A percentile compares a stretch with the other conserved stretches of the same genome.
Evolutionary conservation across 169 alveolate genomes (phyloP).

Genomic region (Babesia gibsoni): DNA sequence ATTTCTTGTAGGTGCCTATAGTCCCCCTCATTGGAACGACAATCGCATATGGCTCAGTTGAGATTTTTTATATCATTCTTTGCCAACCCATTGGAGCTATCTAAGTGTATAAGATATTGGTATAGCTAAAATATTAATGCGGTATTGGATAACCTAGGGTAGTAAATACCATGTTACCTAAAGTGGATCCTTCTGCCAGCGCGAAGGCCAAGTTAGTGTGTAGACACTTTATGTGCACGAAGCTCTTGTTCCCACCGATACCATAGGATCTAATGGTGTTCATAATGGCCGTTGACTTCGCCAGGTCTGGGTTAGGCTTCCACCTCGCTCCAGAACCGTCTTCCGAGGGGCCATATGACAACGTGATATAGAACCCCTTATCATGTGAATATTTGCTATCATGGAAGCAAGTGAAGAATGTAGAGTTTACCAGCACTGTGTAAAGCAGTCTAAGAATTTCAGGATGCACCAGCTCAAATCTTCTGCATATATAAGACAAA

Average conservation of each 20-base stretch:
- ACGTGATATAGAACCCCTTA: background rate
- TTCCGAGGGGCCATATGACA: background rate
- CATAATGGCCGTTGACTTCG: slow-evolving; percentile 59
- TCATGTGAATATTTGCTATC: background rate
- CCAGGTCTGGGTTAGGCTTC: background rate
- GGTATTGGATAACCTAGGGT: no score
- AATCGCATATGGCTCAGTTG: no score
- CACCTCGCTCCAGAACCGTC: background rate
- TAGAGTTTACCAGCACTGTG: slow-evolving; percentile 38
- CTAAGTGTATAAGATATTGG: no score
- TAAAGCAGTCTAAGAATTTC: slow-evolving; percentile 13
- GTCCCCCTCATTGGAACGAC: no score
- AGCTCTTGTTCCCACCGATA: slow-evolving; percentile 71
- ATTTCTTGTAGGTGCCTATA: no score
- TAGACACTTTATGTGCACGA: slow-evolving; percentile 71
- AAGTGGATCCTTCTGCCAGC: slow-evolving; percentile 37
- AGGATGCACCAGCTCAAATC: slow-evolving; percentile 58
- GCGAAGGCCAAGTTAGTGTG: slow-evolving; percentile 70
- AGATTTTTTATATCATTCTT: no score
- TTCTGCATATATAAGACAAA: slow-evolving; percentile 26
- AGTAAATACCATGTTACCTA: slow-evolving; percentile 30
- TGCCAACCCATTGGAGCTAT: no score
- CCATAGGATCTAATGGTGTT: slow-evolving; percentile 71
- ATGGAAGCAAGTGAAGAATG: background rate
- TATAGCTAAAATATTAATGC: no score